phyloP scores from a whole-genome alignment of 1,284 basidiomycete genomes.

The Tylopilus sp. region DNA sequence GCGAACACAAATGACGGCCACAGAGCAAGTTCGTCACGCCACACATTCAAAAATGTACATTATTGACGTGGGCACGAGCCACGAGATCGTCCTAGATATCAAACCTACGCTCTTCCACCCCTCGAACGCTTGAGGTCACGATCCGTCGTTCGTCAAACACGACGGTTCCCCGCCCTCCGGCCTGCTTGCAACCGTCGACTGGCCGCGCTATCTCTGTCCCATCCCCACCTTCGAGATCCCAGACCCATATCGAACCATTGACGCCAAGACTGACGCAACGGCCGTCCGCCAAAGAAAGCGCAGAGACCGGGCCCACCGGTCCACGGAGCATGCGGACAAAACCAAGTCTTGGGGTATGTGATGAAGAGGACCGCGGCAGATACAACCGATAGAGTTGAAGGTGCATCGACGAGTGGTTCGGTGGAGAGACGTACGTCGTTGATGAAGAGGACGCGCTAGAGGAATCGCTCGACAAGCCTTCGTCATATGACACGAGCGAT shows the following conservation, averaged over 20 bases:
- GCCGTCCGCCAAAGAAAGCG: constrained; percentile 71
- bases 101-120: constrained; percentile 60
- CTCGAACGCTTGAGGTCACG: constrained; percentile 51
- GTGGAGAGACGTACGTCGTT: constrained; percentile 34
- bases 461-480: constrained; percentile 17
- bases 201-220: constrained; percentile 54
- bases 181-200: constrained; percentile 8
- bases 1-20: background rate
- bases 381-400: constrained; percentile 72
- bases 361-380: constrained; percentile 51
- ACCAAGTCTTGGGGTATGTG: constrained; percentile 53
- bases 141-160: constrained; percentile 75
- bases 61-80: background rate
- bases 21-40: background rate
- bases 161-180: constrained; percentile 42
- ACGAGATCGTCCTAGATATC: constrained; percentile 46
- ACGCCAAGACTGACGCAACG: constrained; percentile 69
- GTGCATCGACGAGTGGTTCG: constrained; percentile 47
- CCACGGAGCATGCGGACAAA: constrained; percentile 70
- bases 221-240: constrained; percentile 71
- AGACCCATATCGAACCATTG: constrained; percentile 75
- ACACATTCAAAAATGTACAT: background rate
- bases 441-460: constrained; percentile 26
- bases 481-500: constrained; percentile 4
- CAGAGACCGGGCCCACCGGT: constrained; percentile 59